These are phyloP conservation scores for Trichoderma polysporum DNA, from an alignment of 2,329 filamentous ascomycete genomes.

Conservation along the genomic window DNA sequence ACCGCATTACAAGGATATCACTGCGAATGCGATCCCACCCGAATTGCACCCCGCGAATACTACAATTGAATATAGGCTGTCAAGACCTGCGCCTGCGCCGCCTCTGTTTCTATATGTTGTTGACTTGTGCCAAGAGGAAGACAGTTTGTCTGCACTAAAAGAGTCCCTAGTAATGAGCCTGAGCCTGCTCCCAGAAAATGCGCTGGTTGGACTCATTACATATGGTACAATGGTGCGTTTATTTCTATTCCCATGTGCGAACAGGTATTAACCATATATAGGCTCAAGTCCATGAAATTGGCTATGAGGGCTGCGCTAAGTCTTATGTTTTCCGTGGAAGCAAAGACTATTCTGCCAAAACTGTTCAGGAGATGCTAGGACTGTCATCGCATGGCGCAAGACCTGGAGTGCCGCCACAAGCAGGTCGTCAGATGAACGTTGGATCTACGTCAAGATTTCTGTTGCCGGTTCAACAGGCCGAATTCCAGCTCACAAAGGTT, in stretches of 20 bases:
- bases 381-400: constrained; percentile 70
- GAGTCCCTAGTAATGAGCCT: constrained; percentile 85
- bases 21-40: constrained; percentile 75
- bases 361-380: constrained; percentile 99
- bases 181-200: constrained; percentile 76
- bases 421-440: constrained; percentile 72
- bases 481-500: constrained; percentile 95
- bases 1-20: constrained; percentile 88
- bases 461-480: constrained; percentile 89
- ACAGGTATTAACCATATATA: constrained; percentile 37
- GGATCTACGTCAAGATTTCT: constrained; percentile 87
- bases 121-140: constrained; percentile 85
- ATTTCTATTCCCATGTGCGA: background rate
- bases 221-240: constrained; percentile 83
- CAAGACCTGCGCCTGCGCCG: constrained; percentile 77
- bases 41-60: constrained; percentile 80
- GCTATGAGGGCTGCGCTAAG: constrained; percentile 96
- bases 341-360: constrained; percentile 97
- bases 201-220: constrained; percentile 79
- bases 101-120: constrained; percentile 87
- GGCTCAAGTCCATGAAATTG: constrained; percentile 96
- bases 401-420: constrained; percentile 71
- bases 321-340: constrained; percentile 97
- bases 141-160: constrained; percentile 78
- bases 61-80: constrained; percentile 85